Percentiles rank a stretch among this genome's conserved stretches.
phyloP scores from a whole-genome alignment of 345 rosid genomes.

The Rhizophora mangle region DNA sequence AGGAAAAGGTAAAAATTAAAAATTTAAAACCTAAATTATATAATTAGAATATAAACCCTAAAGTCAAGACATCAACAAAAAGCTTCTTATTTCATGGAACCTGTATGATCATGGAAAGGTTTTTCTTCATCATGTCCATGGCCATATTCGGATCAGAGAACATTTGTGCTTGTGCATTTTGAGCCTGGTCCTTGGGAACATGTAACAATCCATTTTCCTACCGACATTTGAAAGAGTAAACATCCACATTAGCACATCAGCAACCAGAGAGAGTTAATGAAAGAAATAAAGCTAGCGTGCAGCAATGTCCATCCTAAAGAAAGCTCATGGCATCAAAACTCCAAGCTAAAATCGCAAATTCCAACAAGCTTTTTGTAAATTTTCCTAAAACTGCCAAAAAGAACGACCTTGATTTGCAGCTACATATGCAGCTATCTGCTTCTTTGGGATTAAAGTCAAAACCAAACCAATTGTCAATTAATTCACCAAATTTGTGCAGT shows the following conservation, averaged over 20 bases:
- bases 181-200: constrained; percentile 81
- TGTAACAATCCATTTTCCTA: constrained; percentile 89
- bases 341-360: not conserved
- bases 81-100: constrained; percentile 25
- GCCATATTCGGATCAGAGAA: constrained; percentile 99
- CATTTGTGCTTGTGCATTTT: constrained; percentile 95
- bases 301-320: not conserved
- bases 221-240: constrained; percentile 9
- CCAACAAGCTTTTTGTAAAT: not conserved
- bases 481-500: no score
- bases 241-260: not conserved
- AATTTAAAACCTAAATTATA: constrained; percentile 16
- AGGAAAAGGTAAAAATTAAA: constrained; percentile 5
- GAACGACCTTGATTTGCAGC: no score
- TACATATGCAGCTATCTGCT: no score
- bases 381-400: not conserved
- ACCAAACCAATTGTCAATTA: no score
- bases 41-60: constrained; percentile 2
- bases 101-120: constrained; percentile 98
- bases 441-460: no score
- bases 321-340: not conserved
- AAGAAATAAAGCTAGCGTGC: not conserved
- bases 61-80: constrained; percentile 1
- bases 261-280: not conserved
- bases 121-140: constrained; percentile 99